Evolutionary conservation across 75 land plant species (phyloP).

Genomic region (Pseudotsuga menziesii): DNA sequence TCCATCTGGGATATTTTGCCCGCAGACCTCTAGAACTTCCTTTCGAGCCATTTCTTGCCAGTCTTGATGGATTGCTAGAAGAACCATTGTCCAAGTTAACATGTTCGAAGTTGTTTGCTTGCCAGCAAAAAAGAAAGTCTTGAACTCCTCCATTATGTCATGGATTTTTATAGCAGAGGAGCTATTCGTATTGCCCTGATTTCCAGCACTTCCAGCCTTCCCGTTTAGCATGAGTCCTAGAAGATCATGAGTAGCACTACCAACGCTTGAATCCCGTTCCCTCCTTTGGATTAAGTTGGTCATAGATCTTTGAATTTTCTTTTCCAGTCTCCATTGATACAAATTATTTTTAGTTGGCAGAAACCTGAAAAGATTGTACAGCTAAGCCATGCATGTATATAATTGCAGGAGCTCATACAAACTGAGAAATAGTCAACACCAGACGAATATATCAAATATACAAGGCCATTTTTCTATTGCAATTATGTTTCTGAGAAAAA

Average conservation of each 20-base stretch:
- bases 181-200: background rate
- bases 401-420: too few relatives aligned
- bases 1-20: conserved; percentile 1
- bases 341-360: conserved; percentile 39
- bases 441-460: background rate
- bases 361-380: conserved; percentile 23
- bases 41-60: conserved; percentile 35
- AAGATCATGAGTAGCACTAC: conserved; percentile 7
- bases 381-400: background rate
- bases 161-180: conserved; percentile 6
- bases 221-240: conserved; percentile 47
- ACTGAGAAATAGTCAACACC: too few relatives aligned
- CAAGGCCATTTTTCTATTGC: too few relatives aligned
- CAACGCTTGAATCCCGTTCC: conserved; percentile 15
- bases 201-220: conserved; percentile 18
- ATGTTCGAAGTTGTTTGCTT: conserved; percentile 35
- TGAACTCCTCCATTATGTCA: conserved; percentile 57
- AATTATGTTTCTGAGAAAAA: background rate
- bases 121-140: conserved; percentile 59
- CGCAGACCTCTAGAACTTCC: conserved; percentile 27
- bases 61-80: conserved; percentile 26
- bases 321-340: conserved; percentile 19
- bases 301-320: conserved; percentile 20
- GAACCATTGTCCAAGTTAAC: conserved; percentile 40
- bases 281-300: conserved; percentile 30